These are phyloP conservation scores for Calycina marina DNA, from an alignment of 2,329 filamentous ascomycete genomes.

Conservation along the genomic window DNA sequence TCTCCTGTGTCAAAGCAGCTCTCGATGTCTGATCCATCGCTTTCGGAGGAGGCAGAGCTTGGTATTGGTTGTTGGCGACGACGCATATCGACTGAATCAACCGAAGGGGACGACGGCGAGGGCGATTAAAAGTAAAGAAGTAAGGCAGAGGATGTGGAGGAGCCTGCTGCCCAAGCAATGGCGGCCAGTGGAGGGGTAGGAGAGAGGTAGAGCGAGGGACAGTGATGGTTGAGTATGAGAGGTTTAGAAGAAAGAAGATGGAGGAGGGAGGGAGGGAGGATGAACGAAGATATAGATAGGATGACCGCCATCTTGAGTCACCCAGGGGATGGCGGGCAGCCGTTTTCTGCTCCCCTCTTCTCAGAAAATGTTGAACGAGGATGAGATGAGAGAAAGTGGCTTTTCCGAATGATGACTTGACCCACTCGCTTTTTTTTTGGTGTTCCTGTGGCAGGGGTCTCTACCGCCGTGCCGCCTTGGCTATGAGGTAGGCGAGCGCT, in stretches of 20 bases:
- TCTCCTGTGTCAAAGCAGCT: constrained; percentile 13
- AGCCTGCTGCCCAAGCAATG: constrained; percentile 7
- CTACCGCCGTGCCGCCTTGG: constrained; percentile 11
- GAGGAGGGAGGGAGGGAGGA: constrained; percentile 4
- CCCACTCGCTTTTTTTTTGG: too few species aligned
- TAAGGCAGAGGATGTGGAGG: constrained; percentile 4
- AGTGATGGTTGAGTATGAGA: constrained; percentile 5
- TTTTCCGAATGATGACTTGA: constrained; percentile 9
- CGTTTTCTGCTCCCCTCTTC: constrained; percentile 7
- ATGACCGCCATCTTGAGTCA: constrained; percentile 6
- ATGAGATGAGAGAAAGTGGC: constrained; percentile 7
- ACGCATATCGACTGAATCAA: constrained; percentile 6
- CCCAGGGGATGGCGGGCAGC: constrained; percentile 5
- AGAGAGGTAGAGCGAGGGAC: constrained; percentile 3
- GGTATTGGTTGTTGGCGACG: constrained; percentile 4
- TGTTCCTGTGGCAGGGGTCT: constrained; percentile 5
- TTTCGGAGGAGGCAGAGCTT: constrained; percentile 3
- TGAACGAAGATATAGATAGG: too few species aligned
- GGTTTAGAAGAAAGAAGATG: constrained; percentile 7
- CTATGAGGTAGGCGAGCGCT: constrained; percentile 10
- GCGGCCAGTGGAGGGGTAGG: constrained; percentile 3
- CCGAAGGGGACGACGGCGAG: neutral
- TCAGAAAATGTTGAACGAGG: constrained; percentile 5
- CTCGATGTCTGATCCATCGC: constrained; percentile 12
- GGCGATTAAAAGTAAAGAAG: constrained; percentile 4